Conservation (phyloP, 176 grass and related monocot species). For the Hordeum vulgare region MorexV3_pseudomolecules_assembly NC_058519.1:470053353-470053852, state of each 20-base stretch:
- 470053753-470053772: background rate
- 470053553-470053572: too few species aligned
- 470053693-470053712: background rate
- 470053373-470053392: too few species aligned
- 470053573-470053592: background rate
- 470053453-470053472: too few species aligned
- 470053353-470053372: too few species aligned
- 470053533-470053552: too few species aligned
- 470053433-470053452: too few species aligned
- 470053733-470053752: background rate
- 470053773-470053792: background rate
- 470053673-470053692: background rate
- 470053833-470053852: background rate
- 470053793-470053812: background rate
- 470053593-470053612: background rate
- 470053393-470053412: too few species aligned
- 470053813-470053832: background rate
- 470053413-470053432: too few species aligned
- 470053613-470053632: background rate
- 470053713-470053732: background rate
- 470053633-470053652: too few species aligned
- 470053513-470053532: too few species aligned
- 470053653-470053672: background rate
- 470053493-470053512: too few species aligned
- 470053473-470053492: too few species aligned